Conservation (phyloP, 75 land plant genomes). For the Pinus tabuliformis region DNA sequence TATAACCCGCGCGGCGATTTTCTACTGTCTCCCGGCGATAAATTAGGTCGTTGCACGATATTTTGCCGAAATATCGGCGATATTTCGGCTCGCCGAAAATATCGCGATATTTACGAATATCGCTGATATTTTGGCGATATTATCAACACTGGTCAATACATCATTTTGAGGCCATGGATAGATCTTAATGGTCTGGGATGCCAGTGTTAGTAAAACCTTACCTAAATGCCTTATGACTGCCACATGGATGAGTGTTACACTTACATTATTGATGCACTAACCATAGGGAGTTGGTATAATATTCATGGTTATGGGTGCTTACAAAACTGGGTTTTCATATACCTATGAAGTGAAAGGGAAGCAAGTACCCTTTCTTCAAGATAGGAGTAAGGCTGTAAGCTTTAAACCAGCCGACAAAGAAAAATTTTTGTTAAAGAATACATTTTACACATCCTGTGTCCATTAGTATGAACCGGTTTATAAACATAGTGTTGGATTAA, state of each 20-base stretch:
- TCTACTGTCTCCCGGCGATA: too few relatives aligned
- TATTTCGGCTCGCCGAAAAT: too few relatives aligned
- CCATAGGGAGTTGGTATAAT: conserved; percentile 27
- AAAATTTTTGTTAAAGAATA: background rate
- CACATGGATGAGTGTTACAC: conserved; percentile 41
- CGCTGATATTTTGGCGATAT: too few relatives aligned
- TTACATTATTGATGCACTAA: conserved; percentile 22
- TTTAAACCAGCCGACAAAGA: background rate
- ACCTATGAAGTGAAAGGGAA: conserved; percentile 22
- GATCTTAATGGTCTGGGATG: conserved; percentile 27
- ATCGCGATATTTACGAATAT: too few relatives aligned
- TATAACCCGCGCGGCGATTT: too few relatives aligned
- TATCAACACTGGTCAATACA: too few relatives aligned
- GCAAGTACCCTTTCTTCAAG: conserved; percentile 36
- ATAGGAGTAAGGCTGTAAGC: conserved; percentile 25
- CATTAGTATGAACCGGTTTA: too few relatives aligned
- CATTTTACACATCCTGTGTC: too few relatives aligned
- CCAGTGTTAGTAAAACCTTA: conserved; percentile 31
- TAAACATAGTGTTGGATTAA: too few relatives aligned
- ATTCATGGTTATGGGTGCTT: conserved; percentile 17
- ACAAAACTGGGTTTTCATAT: conserved; percentile 27
- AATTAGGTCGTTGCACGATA: too few relatives aligned
- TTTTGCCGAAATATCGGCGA: too few relatives aligned
- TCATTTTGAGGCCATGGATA: conserved; percentile 37
- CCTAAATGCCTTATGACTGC: conserved; percentile 18